phyloP scores from a whole-genome alignment of 2,329 filamentous ascomycete genomes.

The Colletotrichum sp. region DNA sequence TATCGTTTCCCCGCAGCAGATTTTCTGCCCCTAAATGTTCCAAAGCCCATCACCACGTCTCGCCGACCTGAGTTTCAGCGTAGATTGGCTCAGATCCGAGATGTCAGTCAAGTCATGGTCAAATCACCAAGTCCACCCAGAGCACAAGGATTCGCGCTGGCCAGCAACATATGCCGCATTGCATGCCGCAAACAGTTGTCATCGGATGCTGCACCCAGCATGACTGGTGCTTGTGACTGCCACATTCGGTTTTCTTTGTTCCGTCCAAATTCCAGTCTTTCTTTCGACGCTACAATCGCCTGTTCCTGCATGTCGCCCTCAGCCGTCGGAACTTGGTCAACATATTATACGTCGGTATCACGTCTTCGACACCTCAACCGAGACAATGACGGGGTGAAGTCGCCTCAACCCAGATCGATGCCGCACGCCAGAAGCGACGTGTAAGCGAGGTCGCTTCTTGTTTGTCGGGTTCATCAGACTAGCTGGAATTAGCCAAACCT shows the following conservation, averaged over 20 bases:
- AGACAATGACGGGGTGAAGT: neutral
- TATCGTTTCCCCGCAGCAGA: neutral
- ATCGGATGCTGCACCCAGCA: slow-evolving; percentile 6
- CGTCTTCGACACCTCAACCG: neutral
- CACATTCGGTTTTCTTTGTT: neutral
- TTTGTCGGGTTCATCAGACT: neutral
- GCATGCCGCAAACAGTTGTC: neutral
- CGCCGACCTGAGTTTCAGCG: neutral
- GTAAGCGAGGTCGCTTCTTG: neutral
- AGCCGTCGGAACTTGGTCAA: neutral
- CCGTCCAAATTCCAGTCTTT: neutral
- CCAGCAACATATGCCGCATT: neutral
- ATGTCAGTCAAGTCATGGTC: neutral
- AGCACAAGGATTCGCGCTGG: neutral
- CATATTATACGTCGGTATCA: neutral
- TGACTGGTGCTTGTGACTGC: neutral
- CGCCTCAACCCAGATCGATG: neutral
- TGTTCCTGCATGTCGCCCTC: neutral
- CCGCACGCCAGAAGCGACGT: neutral
- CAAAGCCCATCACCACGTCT: neutral
- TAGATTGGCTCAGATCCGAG: neutral
- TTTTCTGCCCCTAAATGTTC: neutral
- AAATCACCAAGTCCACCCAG: neutral
- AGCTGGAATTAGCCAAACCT: neutral
- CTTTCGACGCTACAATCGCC: neutral